phyloP scores from a whole-genome alignment of 306 rosid species.

The Prinsepia uniflora region DNA sequence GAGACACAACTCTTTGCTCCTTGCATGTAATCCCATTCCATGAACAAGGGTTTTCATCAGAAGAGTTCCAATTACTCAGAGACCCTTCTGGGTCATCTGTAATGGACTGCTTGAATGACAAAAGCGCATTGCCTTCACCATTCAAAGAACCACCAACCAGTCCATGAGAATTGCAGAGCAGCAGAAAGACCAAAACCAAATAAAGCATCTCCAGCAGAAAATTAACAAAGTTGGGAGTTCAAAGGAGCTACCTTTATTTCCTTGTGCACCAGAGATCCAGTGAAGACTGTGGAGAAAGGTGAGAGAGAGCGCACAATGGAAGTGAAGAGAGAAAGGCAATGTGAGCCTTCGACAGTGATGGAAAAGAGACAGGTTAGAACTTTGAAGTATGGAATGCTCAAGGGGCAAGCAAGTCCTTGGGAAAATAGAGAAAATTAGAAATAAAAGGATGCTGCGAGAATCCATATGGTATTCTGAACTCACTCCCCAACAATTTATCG shows the following conservation, averaged over 20 bases:
- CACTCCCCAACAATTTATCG: conserved; percentile 26
- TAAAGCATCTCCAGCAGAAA: conserved; percentile 36
- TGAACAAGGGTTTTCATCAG: conserved; percentile 71
- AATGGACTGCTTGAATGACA: conserved; percentile 59
- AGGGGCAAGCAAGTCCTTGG: conserved; percentile 40
- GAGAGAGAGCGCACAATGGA: conserved; percentile 19
- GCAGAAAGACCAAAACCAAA: conserved; percentile 28
- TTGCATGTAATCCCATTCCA: conserved; percentile 95
- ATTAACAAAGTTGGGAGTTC: conserved; percentile 16
- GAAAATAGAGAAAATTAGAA: conserved; percentile 13
- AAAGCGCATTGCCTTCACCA: conserved; percentile 64
- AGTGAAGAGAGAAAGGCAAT: conserved; percentile 20
- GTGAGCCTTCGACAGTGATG: conserved; percentile 33
- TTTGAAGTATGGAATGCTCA: conserved; percentile 32
- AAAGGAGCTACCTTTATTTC: conserved; percentile 28
- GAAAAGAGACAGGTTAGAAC: conserved; percentile 19
- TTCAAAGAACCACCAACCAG: conserved; percentile 45
- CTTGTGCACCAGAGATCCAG: conserved; percentile 18
- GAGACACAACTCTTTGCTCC: conserved; percentile 65
- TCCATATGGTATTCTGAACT: not conserved
- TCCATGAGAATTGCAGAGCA: conserved; percentile 40
- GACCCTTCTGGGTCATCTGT: conserved; percentile 63
- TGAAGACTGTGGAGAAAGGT: not conserved
- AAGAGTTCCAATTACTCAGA: conserved; percentile 77
- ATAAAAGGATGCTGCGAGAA: conserved; percentile 26